Base-by-base conservation (phyloP, 192 early-diverging fungal species). In the Backusella psychrophila region DNA sequence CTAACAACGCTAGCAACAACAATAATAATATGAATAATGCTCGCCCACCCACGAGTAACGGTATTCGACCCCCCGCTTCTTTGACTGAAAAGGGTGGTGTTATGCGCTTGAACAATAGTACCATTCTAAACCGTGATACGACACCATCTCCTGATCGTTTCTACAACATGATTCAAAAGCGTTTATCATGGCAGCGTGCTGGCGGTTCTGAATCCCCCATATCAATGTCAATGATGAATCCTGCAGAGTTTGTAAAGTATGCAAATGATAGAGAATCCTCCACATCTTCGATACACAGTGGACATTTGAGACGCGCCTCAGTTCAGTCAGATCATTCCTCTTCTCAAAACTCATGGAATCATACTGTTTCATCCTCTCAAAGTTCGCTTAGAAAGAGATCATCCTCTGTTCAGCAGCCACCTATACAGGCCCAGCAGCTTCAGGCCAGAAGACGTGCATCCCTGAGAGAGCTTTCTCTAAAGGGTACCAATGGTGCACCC, bases 61-160 rank as follows among this genome's bases (percentile, higher is more conserved):
- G 77, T 68, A 26, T 71, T 3, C 42, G 66, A 52, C 72, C 72
- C 1, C 77, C 77, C 11, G 65, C 71, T n/a, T 34, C 41, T 17
- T 39, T 73, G 12, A 44, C 67, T 12, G 77, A 78, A 34, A 76
- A 76, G n/a, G 67, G 67, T 34, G 44, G 44, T 34, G 44, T 53
- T 14, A 49, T 79, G 41, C 63, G 59, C 1, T 26, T 34, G 15
- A 63, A 42, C 29, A 44, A 42, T 26, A 63, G 63, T 19, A 66
- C 29, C n/a, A 46, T 44, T 33, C 63, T 41, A 21, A 74, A 38
- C 5, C 76, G 76, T 29, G 77, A 77, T n/a, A 44, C 59, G 0
- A 81, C 76, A 8, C 80, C 80, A 15, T 81, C 80, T 44, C 80
- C 80, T 11, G 80, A 81, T 23, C 76, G 76, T 26, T 77, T 81